Percentiles rank a stretch among this genome's conserved stretches.
Conservation (phyloP, 179 eudicot genomes). For the Patellifolia procumbens region DNA sequence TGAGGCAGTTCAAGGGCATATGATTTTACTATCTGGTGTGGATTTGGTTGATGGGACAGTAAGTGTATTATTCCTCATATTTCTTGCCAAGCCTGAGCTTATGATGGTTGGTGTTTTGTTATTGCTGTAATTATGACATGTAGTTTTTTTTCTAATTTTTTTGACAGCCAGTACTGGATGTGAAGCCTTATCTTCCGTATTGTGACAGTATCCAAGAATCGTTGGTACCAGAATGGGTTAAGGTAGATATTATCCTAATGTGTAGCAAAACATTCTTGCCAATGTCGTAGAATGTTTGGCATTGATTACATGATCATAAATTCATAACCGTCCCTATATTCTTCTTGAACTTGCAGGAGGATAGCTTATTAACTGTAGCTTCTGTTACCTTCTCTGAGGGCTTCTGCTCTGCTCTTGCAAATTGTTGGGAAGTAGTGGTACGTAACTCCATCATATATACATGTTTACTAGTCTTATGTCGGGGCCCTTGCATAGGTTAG, state of each 20-base stretch:
- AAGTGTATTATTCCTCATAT: constrained; percentile 27
- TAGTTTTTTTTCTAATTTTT: not conserved
- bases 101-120: not conserved
- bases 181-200: constrained; percentile 94
- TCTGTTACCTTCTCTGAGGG: constrained; percentile 70
- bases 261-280: not conserved
- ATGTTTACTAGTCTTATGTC: not conserved
- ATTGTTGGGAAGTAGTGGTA: constrained; percentile 72
- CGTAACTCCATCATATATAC: constrained; percentile 10
- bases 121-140: not conserved
- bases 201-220: constrained; percentile 79
- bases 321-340: constrained; percentile 4
- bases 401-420: constrained; percentile 53
- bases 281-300: not conserved
- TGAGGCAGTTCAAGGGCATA: constrained; percentile 69
- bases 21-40: constrained; percentile 79
- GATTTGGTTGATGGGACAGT: constrained; percentile 99
- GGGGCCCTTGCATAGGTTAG: not conserved
- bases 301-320: constrained; percentile 4
- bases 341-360: constrained; percentile 48
- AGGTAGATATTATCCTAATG: constrained; percentile 40
- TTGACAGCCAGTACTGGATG: constrained; percentile 86
- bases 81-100: not conserved
- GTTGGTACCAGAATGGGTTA: constrained; percentile 82
- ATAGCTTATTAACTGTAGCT: constrained; percentile 53